phyloP scores from a whole-genome alignment of 805 yeast species.

The Nakazawaea ambrosiae region DNA sequence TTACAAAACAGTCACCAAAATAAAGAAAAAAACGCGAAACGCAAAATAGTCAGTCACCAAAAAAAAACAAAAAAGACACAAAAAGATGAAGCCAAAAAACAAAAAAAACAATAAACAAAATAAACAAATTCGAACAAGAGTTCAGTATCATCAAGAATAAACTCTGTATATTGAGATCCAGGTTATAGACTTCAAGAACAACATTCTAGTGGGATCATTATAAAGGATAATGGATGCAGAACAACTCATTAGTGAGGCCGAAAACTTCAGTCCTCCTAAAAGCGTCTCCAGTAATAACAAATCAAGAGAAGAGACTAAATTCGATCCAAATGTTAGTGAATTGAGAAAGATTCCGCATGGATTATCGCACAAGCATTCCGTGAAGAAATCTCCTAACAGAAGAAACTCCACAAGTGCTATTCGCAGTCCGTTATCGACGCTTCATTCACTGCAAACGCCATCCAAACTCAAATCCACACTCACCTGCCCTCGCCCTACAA shows the following conservation, averaged over 20 bases:
- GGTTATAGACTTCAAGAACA: too few species aligned
- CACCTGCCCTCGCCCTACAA: slow-evolving; percentile 24
- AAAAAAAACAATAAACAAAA: too few species aligned
- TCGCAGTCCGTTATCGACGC: slow-evolving; percentile 1
- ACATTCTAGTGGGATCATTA: too few species aligned
- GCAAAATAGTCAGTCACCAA: neutral
- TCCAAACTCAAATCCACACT: slow-evolving; percentile 18
- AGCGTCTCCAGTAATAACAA: neutral
- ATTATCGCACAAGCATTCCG: slow-evolving; percentile 28
- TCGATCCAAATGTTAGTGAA: slow-evolving; percentile 9
- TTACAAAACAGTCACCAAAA: neutral
- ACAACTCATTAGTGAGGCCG: slow-evolving; percentile 9
- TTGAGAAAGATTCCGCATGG: slow-evolving; percentile 39
- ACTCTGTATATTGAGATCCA: too few species aligned
- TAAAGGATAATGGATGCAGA: slow-evolving; percentile 11
- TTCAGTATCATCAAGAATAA: too few species aligned
- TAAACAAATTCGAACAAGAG: too few species aligned
- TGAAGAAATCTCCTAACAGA: slow-evolving; percentile 12
- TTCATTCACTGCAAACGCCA: slow-evolving; percentile 4
- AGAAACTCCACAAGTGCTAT: slow-evolving; percentile 17
- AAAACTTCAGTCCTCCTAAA: slow-evolving; percentile 9
- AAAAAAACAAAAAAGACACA: neutral
- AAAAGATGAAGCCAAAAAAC: too few species aligned
- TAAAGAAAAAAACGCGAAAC: neutral
- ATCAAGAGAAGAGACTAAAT: slow-evolving; percentile 1